Base-by-base conservation (phyloP, 495 filamentous ascomycete species). In the Neurospora terricola region DNA sequence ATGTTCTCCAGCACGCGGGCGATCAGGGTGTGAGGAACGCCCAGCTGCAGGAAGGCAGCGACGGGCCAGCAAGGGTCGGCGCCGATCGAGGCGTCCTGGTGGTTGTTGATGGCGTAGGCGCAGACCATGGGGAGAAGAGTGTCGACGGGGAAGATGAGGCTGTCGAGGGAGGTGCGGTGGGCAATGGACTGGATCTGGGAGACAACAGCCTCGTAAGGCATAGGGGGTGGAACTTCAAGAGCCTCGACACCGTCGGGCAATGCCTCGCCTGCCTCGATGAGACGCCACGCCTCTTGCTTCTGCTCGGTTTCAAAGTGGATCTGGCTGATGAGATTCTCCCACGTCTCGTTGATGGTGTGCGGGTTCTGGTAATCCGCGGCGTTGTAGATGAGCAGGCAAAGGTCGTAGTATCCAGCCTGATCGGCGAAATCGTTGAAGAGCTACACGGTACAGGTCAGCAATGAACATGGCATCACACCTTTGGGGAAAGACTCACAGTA, bases 361-460 rank as follows among this genome's bases (percentile, higher is more conserved):
- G 90, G 85, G 77, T 94, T 95, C 75, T 94, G 91, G 84, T 94
- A 91, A 81, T 98, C 92, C 38, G 94, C 94, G 0, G 90, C 85
- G 81, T 93, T 91, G 83, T 92, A 98, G 76, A 98, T 97, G 70
- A 92, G 86, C 30, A 99, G 89, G 80, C 91, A 96, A 72, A 99
- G 89, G 79, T 98, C 96, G 82, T 91, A 92, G 84, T 98, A 99
- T 71, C 87, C 88, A 8, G 91, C 95, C 76, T 92, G 90, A 77
- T 98, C 94, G 72, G 93, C 92, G 78, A 92, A 98, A 70, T 87
- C 82, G 79, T 99, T 97, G 85, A 91, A 99, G 40, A 99, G 90
- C 93, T 97, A 75, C 11, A 54, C 71, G 71, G 21, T 70, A 81
- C 74, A 82, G 69, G 48, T 81, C 76, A 77, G 81, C 71, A 39